These are phyloP conservation scores for Pythium diclinum DNA, from an alignment of 352 stramenopile genomes.

Conservation along the genomic window DNA sequence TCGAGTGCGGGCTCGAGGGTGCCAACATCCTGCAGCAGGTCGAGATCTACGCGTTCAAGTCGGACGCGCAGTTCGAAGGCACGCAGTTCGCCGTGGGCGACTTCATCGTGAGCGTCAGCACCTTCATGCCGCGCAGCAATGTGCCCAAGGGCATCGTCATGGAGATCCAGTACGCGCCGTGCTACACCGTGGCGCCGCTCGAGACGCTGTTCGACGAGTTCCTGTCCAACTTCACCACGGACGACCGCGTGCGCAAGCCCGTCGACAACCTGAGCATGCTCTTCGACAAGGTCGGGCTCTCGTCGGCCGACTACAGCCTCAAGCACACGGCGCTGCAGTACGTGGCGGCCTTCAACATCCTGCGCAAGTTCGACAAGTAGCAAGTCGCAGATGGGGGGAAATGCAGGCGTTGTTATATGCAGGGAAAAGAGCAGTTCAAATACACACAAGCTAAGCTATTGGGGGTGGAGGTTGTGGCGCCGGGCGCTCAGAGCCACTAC, in stretches of 20 bases:
- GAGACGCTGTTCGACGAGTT: conserved; percentile 87
- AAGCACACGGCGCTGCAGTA: conserved; percentile 89
- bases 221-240: conserved; percentile 58
- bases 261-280: conserved; percentile 59
- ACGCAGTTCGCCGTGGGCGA: conserved; percentile 81
- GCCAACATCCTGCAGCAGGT: conserved; percentile 86
- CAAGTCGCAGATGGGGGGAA: not conserved
- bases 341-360: conserved; percentile 82
- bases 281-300: conserved; percentile 77
- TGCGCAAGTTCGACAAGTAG: conserved; percentile 81
- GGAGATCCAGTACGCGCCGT: conserved; percentile 84
- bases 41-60: conserved; percentile 89
- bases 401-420: conserved; percentile 7
- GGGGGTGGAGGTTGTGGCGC: conserved; percentile 1
- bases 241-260: conserved; percentile 71
- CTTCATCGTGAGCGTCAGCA: conserved; percentile 84
- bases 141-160: conserved; percentile 73
- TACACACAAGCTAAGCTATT: conserved; percentile 9
- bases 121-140: conserved; percentile 86
- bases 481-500: not conserved
- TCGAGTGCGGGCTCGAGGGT: conserved; percentile 81
- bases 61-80: conserved; percentile 84
- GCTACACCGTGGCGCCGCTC: conserved; percentile 67
- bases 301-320: conserved; percentile 71
- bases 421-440: conserved; percentile 6